Percentiles rank a stretch among this genome's conserved stretches.
These are phyloP conservation scores for Leccinum pachyderme DNA, from an alignment of 1,284 basidiomycete genomes.

Conservation along the genomic window DNA sequence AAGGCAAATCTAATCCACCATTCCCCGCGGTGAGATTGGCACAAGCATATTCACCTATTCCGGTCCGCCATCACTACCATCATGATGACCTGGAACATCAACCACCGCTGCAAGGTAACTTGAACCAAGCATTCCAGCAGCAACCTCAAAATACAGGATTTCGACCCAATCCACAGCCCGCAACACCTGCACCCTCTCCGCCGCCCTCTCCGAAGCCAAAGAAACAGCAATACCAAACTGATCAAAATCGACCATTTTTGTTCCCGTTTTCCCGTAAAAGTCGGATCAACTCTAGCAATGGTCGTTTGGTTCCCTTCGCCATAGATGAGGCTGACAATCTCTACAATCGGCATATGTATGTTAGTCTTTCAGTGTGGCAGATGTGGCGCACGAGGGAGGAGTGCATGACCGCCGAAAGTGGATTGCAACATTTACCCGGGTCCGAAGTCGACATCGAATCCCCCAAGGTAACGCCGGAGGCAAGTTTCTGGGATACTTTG, in stretches of 20 bases:
- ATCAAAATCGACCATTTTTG: conserved; percentile 91
- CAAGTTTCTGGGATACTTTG: conserved; percentile 26
- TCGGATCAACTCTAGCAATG: conserved; percentile 41
- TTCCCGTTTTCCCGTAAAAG: conserved; percentile 83
- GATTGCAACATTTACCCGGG: conserved; percentile 77
- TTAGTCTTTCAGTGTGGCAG: conserved; percentile 87
- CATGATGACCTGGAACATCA: conserved; percentile 69
- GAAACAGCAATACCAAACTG: conserved; percentile 98
- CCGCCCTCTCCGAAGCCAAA: conserved; percentile 90
- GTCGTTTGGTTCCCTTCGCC: conserved; percentile 82
- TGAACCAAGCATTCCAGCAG: conserved; percentile 45
- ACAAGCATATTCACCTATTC: conserved; percentile 88
- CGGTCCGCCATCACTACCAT: conserved; percentile 88
- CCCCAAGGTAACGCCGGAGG: conserved; percentile 42
- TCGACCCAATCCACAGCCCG: conserved; percentile 60
- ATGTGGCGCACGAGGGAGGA: conserved; percentile 96
- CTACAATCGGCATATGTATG: conserved; percentile 88
- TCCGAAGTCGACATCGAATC: conserved; percentile 52
- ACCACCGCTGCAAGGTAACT: conserved; percentile 37
- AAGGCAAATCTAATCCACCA: conserved; percentile 39
- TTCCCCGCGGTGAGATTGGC: conserved; percentile 67
- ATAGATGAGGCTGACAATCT: conserved; percentile 95
- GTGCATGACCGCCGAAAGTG: conserved; percentile 91
- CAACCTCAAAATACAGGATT: conserved; percentile 46
- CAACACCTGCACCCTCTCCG: conserved; percentile 88